Percentiles rank a stretch among this genome's conserved stretches.
These are phyloP conservation scores for Camillea tinctor DNA, from an alignment of 2,329 filamentous ascomycete species.

Conservation along the genomic window DNA sequence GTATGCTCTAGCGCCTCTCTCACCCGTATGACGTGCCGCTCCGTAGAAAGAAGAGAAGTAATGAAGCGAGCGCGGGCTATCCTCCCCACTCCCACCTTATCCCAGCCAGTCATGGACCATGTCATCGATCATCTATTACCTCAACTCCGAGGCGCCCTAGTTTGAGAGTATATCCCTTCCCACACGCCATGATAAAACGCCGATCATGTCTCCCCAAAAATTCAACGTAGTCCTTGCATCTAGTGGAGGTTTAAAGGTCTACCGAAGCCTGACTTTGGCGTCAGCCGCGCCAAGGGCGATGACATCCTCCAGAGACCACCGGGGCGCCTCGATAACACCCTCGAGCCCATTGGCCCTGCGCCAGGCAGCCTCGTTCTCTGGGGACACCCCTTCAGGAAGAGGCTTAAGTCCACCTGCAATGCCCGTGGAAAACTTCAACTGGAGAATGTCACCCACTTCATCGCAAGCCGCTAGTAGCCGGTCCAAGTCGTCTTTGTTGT, in stretches of 20 bases:
- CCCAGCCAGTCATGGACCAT: slow-evolving; percentile 18
- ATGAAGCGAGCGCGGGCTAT: slow-evolving; percentile 28
- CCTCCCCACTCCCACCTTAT: slow-evolving; percentile 15
- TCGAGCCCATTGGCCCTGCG: slow-evolving; percentile 61
- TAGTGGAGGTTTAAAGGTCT: slow-evolving; percentile 27
- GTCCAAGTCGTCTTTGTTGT: slow-evolving; percentile 98
- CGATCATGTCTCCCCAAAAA: slow-evolving; percentile 16
- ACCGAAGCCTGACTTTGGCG: slow-evolving; percentile 69
- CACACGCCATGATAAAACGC: slow-evolving; percentile 28
- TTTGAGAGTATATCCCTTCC: slow-evolving; percentile 23
- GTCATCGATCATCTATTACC: slow-evolving; percentile 20
- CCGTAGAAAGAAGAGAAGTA: slow-evolving; percentile 29
- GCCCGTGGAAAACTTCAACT: slow-evolving; percentile 96
- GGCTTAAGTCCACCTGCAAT: slow-evolving; percentile 84
- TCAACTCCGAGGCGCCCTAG: slow-evolving; percentile 34
- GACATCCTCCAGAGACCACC: slow-evolving; percentile 84
- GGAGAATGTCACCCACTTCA: slow-evolving; percentile 85
- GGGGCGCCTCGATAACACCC: slow-evolving; percentile 71
- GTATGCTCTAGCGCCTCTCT: slow-evolving; percentile 18
- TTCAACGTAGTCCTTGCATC: background rate
- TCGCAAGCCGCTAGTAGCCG: slow-evolving; percentile 85
- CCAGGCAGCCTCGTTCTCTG: slow-evolving; percentile 71
- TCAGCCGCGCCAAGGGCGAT: slow-evolving; percentile 73
- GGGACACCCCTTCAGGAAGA: slow-evolving; percentile 67
- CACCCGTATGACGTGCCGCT: slow-evolving; percentile 17